Base-by-base conservation (phyloP, 805 yeast species). In the Saturnispora sekii region DNA sequence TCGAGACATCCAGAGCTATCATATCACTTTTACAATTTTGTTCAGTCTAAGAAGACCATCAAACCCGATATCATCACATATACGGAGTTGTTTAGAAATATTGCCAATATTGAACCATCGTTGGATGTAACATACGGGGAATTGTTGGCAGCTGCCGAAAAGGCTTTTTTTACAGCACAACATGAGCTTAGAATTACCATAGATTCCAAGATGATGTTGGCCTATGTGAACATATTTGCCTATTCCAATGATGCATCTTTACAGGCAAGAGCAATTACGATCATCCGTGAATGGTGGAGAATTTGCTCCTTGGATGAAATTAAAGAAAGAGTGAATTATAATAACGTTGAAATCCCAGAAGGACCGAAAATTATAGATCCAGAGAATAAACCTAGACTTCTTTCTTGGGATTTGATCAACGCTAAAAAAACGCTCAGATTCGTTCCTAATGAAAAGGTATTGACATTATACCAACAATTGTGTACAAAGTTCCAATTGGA, bases 1-100 rank as follows among this genome's bases (percentile, higher is more conserved):
- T 66, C 73, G 30, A 53, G 50, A 5, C 68, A 70, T 45, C 59
- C 66, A 10, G 62, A 62, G 0, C 50, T 58, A 10, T 69, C 70
- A 0, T 57, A 72, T 38, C 56, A 64, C n/a, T 50, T 73, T 5
- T 68, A 63, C 48, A 66, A 70, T 6, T 50, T 50, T 4, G 31
- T 50, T 17, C 54, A 52, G 2, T 52, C 12, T 40, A 53, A 45
- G 33, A 49, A 38, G 15, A 38, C 29, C 11, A 42, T 62, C n/a
- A 56, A 41, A 42, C 67, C 70, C 14, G 65, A 66, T 47, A 41
- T 53, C 2, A 56, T 53, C 31, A 67, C 73, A 0, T 66, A 60
- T 38, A 62, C 64, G 1, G 64, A 60, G 48, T 37, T 58, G 30
- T 54, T 61, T 18, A 40, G 53, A 12, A 50, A 43, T 41, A 37